Conservation (phyloP, 257 asterid genomes). For the Plantago elongata region DNA sequence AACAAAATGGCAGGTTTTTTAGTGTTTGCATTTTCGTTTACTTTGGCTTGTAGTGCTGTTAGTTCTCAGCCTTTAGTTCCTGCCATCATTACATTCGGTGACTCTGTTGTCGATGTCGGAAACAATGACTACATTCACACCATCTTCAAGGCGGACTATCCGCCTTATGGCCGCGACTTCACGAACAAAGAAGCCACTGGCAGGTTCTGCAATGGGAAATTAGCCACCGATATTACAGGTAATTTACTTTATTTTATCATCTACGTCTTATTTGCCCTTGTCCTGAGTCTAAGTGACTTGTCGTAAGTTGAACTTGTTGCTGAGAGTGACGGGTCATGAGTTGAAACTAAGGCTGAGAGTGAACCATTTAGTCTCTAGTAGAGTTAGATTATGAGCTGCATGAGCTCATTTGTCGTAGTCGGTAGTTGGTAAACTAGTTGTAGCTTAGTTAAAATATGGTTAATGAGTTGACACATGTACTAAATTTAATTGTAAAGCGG, state of each 20-base stretch:
- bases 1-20: conserved; percentile 24
- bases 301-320: not conserved
- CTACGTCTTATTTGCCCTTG: not conserved
- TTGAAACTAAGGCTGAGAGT: too few species aligned
- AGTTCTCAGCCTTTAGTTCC: conserved; percentile 64
- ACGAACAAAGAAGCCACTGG: conserved; percentile 59
- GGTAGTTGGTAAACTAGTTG: too few species aligned
- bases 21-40: conserved; percentile 29
- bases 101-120: conserved; percentile 78
- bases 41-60: conserved; percentile 14
- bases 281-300: not conserved
- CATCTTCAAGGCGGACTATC: conserved; percentile 66
- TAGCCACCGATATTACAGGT: conserved; percentile 94
- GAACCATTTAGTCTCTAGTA: too few species aligned
- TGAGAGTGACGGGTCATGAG: too few species aligned
- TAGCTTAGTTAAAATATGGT: too few species aligned
- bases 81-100: conserved; percentile 81
- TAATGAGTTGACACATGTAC: too few species aligned
- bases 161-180: conserved; percentile 90
- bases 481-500: too few species aligned
- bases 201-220: conserved; percentile 81
- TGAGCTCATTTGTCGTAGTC: too few species aligned
- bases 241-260: not conserved
- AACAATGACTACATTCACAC: conserved; percentile 69
- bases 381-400: too few species aligned